Evolutionary conservation across 78 protist genomes (phyloP), one percentile per base, ranked within the genome.

Genomic region (Polysphondylium violaceum): DNA sequence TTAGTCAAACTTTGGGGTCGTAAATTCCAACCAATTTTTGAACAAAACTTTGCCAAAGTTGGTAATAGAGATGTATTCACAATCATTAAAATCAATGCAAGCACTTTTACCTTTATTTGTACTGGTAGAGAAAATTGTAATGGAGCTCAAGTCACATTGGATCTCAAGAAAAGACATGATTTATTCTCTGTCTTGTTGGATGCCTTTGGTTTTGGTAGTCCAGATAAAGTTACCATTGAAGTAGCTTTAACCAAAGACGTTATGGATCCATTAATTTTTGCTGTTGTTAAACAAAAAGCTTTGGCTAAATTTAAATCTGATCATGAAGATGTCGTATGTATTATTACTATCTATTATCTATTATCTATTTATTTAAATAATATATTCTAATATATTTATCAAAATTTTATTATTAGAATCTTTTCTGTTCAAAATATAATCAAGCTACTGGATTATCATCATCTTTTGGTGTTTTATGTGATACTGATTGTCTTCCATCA

Each of bases 141-240:
- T 23, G 90, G 90, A 69, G 35, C 63, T 17, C 90, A 53, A 33
- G 71, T 60, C 1, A 58, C 90, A 5, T 9, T 83, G 2, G 64
- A 68, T 47, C 38, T 83, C 17, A 83, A 83, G 61, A 83, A 83
- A 35, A 73, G 90, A 68, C 90, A 83, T 17, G 90, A 83, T 43
- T 51, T 83, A 14, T 69, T 83, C 72, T 35, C 31, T 19, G 27
- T 53, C 1, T 14, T 83, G 9, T 31, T 83, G 6, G 90, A 83
- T 44, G 51, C 69, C 0, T 55, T 69, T 69, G 78, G 90, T 58
- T 83, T 58, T 68, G 38, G 59, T n/a, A 47, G 41, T 29, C 90
- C 90, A 8, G 90, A 83, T 83, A 50, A 72, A 41, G 35, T 83
- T 67, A 69, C 69, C 2, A 58, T 83, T 43, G 90, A 83, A 58